Percentiles rank a stretch among this genome's conserved stretches.
Evolutionary conservation across 2,329 filamentous ascomycete genomes (phyloP).

Genomic region (Anthostomella pinea): DNA sequence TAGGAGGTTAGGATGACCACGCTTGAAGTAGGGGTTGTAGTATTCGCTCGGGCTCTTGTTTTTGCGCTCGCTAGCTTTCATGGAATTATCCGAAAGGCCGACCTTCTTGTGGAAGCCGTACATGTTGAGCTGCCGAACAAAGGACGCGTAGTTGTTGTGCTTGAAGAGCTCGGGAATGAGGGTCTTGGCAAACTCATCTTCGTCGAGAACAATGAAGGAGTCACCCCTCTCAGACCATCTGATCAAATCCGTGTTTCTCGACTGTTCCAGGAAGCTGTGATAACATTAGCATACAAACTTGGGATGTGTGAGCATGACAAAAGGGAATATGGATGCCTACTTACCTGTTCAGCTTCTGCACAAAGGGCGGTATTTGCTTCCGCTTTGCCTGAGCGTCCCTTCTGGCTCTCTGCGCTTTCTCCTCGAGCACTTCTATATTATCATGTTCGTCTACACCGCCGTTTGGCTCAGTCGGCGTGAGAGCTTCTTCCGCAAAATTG

Average conservation of each 20-base stretch:
- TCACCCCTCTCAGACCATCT: conserved; percentile 96
- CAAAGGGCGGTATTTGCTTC: conserved; percentile 96
- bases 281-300: conserved; percentile 6
- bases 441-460: conserved; percentile 55
- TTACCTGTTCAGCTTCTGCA: conserved; percentile 96
- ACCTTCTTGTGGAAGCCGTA: conserved; percentile 98
- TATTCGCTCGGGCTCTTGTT: conserved; percentile 99
- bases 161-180: conserved; percentile 99
- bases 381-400: conserved; percentile 84
- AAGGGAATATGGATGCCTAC: conserved; percentile 32
- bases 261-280: conserved; percentile 85
- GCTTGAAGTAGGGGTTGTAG: conserved; percentile 92
- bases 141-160: conserved; percentile 97
- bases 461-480: conserved; percentile 37
- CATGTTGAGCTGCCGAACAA: conserved; percentile 93
- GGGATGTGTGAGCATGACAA: neutral
- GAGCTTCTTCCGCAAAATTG: conserved; percentile 42
- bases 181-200: conserved; percentile 96
- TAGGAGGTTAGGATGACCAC: conserved; percentile 84
- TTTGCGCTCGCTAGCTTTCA: conserved; percentile 95
- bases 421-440: conserved; percentile 75
- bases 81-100: conserved; percentile 91
- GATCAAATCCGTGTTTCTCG: conserved; percentile 90
- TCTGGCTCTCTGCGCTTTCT: conserved; percentile 77
- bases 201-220: conserved; percentile 93